Conservation (phyloP, 495 filamentous ascomycete genomes). For the Aspergillus mulundensis region DNA sequence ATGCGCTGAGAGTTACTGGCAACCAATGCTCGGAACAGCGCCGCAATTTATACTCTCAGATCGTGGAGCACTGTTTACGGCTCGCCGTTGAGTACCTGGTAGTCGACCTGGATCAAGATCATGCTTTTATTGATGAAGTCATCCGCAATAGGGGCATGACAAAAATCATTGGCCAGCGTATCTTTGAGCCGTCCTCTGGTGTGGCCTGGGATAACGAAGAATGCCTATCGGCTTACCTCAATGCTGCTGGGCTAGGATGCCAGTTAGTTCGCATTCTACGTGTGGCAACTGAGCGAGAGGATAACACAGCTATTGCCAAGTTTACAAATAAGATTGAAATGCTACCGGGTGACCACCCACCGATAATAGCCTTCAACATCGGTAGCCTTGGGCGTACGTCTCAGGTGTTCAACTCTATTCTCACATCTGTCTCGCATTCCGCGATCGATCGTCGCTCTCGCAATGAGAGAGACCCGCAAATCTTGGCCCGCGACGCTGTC, state of each 20-base stretch:
- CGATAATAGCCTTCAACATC: slow-evolving; percentile 69
- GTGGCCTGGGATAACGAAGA: slow-evolving; percentile 60
- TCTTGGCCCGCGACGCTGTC: slow-evolving; percentile 56
- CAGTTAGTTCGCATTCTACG: slow-evolving; percentile 66
- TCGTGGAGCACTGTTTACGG: slow-evolving; percentile 63
- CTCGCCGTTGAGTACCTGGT: slow-evolving; percentile 71
- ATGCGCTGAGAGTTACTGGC: slow-evolving; percentile 33
- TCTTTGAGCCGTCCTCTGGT: slow-evolving; percentile 46
- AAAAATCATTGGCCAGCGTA: slow-evolving; percentile 68
- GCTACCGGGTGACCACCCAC: slow-evolving; percentile 38
- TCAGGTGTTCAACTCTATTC: slow-evolving; percentile 61
- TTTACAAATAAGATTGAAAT: slow-evolving; percentile 48
- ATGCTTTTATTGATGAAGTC: slow-evolving; percentile 38
- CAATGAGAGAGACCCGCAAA: slow-evolving; percentile 37
- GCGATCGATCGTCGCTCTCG: slow-evolving; percentile 42
- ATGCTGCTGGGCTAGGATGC: slow-evolving; percentile 60
- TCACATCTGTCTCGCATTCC: slow-evolving; percentile 67
- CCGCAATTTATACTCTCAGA: slow-evolving; percentile 32
- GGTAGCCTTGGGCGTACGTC: slow-evolving; percentile 64
- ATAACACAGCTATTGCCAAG: slow-evolving; percentile 53
- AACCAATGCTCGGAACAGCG: slow-evolving; percentile 17
- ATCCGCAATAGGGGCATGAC: slow-evolving; percentile 57
- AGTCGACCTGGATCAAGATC: slow-evolving; percentile 57
- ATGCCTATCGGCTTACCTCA: slow-evolving; percentile 52
- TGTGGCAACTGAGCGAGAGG: slow-evolving; percentile 54